Conservation (phyloP, 2,329 filamentous ascomycete species). For the Botrytis tulipae region DNA sequence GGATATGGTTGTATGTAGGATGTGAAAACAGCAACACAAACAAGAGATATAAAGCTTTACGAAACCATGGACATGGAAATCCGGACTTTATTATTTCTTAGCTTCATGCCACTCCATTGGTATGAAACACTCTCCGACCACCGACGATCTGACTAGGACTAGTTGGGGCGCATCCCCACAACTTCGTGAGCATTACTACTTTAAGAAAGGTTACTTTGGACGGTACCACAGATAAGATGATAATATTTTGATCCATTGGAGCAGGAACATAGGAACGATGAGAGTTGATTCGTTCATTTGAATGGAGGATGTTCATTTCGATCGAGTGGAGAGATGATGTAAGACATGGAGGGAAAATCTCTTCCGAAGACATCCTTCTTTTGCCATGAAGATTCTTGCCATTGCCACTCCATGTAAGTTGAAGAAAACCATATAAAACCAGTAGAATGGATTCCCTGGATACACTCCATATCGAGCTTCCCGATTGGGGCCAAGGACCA, state of each 20-base stretch:
- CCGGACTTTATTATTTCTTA: background rate
- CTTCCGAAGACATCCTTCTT: background rate
- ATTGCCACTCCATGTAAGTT: background rate
- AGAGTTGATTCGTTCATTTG: background rate
- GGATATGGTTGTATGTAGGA: background rate
- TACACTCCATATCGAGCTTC: background rate
- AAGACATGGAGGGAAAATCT: background rate
- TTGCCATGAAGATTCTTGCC: background rate
- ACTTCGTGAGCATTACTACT: constrained; percentile 16
- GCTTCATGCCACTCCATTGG: background rate
- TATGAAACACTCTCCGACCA: background rate
- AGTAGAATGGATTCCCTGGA: background rate
- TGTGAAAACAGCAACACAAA: background rate
- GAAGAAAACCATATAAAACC: background rate
- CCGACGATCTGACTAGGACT: background rate
- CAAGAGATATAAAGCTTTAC: background rate
- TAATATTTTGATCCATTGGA: background rate
- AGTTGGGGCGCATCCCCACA: background rate
- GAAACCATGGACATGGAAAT: background rate
- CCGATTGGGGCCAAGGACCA: background rate
- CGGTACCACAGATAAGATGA: background rate
- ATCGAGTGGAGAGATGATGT: background rate
- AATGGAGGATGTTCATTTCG: background rate
- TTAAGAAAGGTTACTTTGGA: constrained; percentile 4
- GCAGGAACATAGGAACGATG: background rate